These are phyloP conservation scores for Lasiosphaeria ovina DNA, from an alignment of 495 filamentous ascomycete genomes.

Conservation along the genomic window DNA sequence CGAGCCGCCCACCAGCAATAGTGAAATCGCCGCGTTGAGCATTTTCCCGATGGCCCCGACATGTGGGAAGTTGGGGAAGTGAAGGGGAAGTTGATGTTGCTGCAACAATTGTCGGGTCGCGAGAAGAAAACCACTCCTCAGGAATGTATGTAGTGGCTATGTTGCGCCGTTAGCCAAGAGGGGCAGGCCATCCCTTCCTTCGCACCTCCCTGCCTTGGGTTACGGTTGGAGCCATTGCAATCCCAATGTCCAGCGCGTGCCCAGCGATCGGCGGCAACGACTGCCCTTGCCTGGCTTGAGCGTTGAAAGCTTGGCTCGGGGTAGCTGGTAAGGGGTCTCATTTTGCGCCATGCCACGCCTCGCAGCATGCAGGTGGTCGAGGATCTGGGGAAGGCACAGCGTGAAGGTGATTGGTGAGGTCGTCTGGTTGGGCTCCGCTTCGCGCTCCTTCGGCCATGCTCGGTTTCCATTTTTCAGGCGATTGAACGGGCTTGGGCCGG, in stretches of 20 bases:
- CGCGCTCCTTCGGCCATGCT: background rate
- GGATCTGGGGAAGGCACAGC: background rate
- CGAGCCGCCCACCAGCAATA: conserved; percentile 4
- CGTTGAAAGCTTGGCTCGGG: background rate
- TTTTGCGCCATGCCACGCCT: conserved; percentile 1
- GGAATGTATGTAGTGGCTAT: background rate
- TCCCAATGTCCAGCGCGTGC: background rate
- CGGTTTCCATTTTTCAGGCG: too few species aligned
- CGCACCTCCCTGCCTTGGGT: too few species aligned
- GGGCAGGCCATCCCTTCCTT: too few species aligned
- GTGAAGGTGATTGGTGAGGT: background rate
- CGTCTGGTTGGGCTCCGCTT: background rate
- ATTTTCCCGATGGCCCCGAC: conserved; percentile 4
- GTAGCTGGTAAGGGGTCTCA: background rate
- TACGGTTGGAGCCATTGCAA: too few species aligned
- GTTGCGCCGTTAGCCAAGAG: too few species aligned
- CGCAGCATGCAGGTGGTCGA: background rate
- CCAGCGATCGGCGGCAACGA: background rate
- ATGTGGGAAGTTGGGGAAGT: background rate
- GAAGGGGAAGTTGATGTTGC: background rate
- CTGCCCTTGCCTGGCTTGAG: background rate
- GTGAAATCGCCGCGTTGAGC: background rate
- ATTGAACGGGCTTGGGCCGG: too few species aligned
- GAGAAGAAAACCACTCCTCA: background rate
- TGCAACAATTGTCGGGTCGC: background rate